phyloP scores from a whole-genome alignment of 2,329 filamentous ascomycete species.

The Fusarium fracticaudum region DNA sequence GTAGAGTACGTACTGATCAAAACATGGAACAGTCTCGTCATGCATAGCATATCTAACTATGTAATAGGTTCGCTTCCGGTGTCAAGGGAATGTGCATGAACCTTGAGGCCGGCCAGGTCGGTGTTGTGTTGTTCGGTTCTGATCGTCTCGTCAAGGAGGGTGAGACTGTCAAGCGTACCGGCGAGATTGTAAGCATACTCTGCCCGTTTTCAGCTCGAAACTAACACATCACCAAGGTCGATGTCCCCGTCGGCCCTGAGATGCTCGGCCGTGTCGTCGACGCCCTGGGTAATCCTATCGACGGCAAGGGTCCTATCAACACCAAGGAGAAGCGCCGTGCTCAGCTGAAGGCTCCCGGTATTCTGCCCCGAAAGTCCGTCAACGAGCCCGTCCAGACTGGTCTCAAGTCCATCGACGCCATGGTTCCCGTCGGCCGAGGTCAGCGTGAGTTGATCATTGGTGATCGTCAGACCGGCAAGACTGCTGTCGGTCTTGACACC shows the following conservation, averaged over 20 bases:
- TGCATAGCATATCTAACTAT: constrained; percentile 33
- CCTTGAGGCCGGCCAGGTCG: constrained; percentile 99
- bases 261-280: constrained; percentile 98
- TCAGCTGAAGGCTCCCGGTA: constrained; percentile 98
- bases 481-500: constrained; percentile 95
- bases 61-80: constrained; percentile 90
- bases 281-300: constrained; percentile 98
- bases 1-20: constrained; percentile 82
- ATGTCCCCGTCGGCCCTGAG: constrained; percentile 92
- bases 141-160: constrained; percentile 99
- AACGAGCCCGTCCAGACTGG: constrained; percentile 99
- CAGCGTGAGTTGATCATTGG: constrained; percentile 99
- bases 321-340: constrained; percentile 92
- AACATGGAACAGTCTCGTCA: constrained; percentile 5
- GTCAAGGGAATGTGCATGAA: constrained; percentile 99
- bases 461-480: constrained; percentile 99
- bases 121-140: constrained; percentile 99
- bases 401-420: constrained; percentile 98
- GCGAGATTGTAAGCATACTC: constrained; percentile 85
- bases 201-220: not conserved
- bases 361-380: constrained; percentile 96
- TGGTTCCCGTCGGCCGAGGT: constrained; percentile 99
- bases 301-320: constrained; percentile 98
- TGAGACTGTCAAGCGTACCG: constrained; percentile 99
- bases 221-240: constrained; percentile 72